Conservation (phyloP, 140 eudicot genomes). For the Senecio squalidus region DNA sequence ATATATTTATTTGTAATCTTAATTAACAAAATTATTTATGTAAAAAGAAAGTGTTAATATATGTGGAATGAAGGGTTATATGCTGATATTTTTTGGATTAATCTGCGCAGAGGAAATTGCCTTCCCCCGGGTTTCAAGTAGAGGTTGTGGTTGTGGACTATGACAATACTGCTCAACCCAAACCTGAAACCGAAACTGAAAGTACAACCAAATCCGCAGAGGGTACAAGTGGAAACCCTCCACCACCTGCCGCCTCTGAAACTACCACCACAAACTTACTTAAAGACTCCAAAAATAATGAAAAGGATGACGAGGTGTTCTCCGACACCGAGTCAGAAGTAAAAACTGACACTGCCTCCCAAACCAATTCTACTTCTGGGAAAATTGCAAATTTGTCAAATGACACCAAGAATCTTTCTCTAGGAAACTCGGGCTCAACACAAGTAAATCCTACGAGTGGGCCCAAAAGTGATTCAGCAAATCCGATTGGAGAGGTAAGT, state of each 20-base stretch:
- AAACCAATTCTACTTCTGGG: constrained; percentile 17
- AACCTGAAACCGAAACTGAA: constrained; percentile 39
- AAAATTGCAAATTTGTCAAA: constrained; percentile 37
- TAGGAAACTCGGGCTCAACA: constrained; percentile 31
- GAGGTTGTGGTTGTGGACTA: constrained; percentile 91
- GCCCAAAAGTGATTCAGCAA: constrained; percentile 4
- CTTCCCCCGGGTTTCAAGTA: constrained; percentile 93
- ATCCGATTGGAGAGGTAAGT: constrained; percentile 52
- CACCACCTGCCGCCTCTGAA: constrained; percentile 32
- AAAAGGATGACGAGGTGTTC: constrained; percentile 74
- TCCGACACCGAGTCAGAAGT: constrained; percentile 54
- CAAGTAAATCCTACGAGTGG: not conserved
- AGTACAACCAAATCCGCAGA: constrained; percentile 36
- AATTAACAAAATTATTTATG: not conserved
- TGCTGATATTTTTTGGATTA: too few relatives aligned
- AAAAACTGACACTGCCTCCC: constrained; percentile 30
- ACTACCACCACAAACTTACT: constrained; percentile 20
- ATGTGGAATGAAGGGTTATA: too few relatives aligned
- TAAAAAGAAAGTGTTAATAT: too few relatives aligned
- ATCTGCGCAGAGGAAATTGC: constrained; percentile 88
- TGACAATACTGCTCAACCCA: constrained; percentile 36
- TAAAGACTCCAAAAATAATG: constrained; percentile 38
- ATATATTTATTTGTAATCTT: too few relatives aligned
- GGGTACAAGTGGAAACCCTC: constrained; percentile 26
- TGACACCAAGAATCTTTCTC: constrained; percentile 46